These are phyloP conservation scores for Macrolepiota fuliginosa DNA, from an alignment of 768 basidiomycete genomes.

Conservation along the genomic window DNA sequence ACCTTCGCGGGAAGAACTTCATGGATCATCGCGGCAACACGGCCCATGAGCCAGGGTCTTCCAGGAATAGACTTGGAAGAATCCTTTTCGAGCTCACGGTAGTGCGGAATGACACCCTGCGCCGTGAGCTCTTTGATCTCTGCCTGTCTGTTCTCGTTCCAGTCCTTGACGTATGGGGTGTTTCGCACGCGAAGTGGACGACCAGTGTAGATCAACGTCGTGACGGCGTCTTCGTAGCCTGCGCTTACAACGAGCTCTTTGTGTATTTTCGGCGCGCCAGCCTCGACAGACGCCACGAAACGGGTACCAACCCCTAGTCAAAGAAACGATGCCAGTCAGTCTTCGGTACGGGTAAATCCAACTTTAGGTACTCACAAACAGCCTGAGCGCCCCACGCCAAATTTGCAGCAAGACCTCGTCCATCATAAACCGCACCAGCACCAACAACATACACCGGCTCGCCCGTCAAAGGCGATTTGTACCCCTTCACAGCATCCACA, in stretches of 20 bases:
- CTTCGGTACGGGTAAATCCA: too few species aligned
- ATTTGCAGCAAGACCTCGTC: conserved; percentile 83
- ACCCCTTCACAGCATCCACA: conserved; percentile 79
- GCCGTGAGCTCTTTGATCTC: conserved; percentile 84
- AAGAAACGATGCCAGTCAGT: too few species aligned
- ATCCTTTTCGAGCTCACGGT: conserved; percentile 70
- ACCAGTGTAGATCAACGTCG: conserved; percentile 88
- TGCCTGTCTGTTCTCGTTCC: conserved; percentile 70
- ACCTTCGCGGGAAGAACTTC: conserved; percentile 80
- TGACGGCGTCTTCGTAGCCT: conserved; percentile 74
- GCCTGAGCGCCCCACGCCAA: conserved; percentile 87
- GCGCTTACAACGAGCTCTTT: conserved; percentile 75
- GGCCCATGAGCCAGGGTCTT: conserved; percentile 81
- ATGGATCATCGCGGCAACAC: conserved; percentile 69
- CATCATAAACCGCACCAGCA: conserved; percentile 90
- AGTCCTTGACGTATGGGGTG: conserved; percentile 83
- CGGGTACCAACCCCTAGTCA: conserved; percentile 73
- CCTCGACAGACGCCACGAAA: conserved; percentile 82
- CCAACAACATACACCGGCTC: conserved; percentile 85
- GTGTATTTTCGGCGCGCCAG: conserved; percentile 79
- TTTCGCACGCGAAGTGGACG: conserved; percentile 84
- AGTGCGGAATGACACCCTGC: conserved; percentile 78
- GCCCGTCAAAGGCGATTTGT: conserved; percentile 77
- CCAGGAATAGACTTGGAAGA: conserved; percentile 74
- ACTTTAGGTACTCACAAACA: conserved; percentile 58